Percentiles rank a stretch among this genome's conserved stretches.
Conservation (phyloP, 768 basidiomycete species). For the Mycena maculata region DNA sequence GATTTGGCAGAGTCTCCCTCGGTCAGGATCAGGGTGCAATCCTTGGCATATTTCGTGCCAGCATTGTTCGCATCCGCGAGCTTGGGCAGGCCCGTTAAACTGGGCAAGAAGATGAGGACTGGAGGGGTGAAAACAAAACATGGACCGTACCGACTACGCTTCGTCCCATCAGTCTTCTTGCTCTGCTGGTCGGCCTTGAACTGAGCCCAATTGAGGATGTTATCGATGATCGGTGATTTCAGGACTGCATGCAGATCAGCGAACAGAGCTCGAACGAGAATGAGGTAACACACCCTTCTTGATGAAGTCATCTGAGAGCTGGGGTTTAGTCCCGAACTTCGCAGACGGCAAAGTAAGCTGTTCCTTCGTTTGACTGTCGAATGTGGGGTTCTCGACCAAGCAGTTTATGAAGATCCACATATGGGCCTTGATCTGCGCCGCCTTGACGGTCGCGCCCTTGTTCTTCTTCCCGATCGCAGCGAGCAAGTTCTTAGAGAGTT, state of each 20-base stretch:
- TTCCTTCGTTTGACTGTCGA: conserved; percentile 99
- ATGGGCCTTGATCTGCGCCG: conserved; percentile 94
- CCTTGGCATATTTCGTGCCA: conserved; percentile 80
- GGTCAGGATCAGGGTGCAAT: conserved; percentile 95
- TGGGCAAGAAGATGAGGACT: conserved; percentile 42
- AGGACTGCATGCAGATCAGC: conserved; percentile 61
- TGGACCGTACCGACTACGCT: conserved; percentile 78
- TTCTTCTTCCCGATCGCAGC: conserved; percentile 94
- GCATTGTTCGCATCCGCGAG: conserved; percentile 98
- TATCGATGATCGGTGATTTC: conserved; percentile 91
- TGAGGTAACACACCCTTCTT: conserved; percentile 81
- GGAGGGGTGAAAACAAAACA: not conserved
- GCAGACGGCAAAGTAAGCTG: conserved; percentile 85
- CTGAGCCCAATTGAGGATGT: conserved; percentile 95
- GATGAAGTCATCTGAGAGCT: conserved; percentile 90
- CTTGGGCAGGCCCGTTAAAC: conserved; percentile 91
- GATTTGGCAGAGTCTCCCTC: conserved; percentile 99
- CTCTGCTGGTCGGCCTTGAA: conserved; percentile 96
- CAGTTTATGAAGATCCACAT: conserved; percentile 99
- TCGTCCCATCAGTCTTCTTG: conserved; percentile 95
- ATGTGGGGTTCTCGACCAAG: conserved; percentile 96
- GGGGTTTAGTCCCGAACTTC: conserved; percentile 92
- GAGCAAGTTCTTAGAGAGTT: conserved; percentile 87
- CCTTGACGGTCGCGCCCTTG: conserved; percentile 94
- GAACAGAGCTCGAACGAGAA: not conserved